Evolutionary conservation across 257 asterid genomes (phyloP).

Genomic region (Fraxinus pennsylvanica): DNA sequence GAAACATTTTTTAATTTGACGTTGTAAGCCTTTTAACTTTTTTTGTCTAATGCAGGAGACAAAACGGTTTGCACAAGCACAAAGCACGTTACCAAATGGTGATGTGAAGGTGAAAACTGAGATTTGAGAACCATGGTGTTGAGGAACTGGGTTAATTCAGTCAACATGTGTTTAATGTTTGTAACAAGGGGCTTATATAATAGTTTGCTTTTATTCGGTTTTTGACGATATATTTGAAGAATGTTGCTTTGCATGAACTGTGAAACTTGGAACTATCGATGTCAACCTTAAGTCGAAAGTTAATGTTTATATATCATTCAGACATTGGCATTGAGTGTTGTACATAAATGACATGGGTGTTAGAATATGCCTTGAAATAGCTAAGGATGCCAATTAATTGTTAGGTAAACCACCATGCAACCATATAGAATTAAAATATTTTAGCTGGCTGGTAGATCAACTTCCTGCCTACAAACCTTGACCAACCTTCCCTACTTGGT

Average conservation of each 20-base stretch:
- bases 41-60: conserved; percentile 46
- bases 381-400: too few species aligned
- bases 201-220: neutral
- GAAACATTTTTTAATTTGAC: neutral
- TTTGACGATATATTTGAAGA: neutral
- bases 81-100: conserved; percentile 55
- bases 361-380: too few species aligned
- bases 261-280: neutral
- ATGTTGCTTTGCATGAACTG: neutral
- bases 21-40: neutral
- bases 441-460: neutral
- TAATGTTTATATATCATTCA: neutral
- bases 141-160: neutral
- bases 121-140: conserved; percentile 23
- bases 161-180: neutral
- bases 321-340: neutral
- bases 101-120: conserved; percentile 56
- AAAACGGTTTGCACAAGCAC: conserved; percentile 52
- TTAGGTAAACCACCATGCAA: too few species aligned
- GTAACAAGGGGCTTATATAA: neutral
- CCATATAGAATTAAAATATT: neutral
- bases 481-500: neutral
- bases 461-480: neutral
- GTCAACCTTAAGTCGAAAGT: neutral
- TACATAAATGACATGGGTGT: neutral